These are phyloP conservation scores for Tricholoma sp. DNA, from an alignment of 768 basidiomycete species.

Conservation along the genomic window DNA sequence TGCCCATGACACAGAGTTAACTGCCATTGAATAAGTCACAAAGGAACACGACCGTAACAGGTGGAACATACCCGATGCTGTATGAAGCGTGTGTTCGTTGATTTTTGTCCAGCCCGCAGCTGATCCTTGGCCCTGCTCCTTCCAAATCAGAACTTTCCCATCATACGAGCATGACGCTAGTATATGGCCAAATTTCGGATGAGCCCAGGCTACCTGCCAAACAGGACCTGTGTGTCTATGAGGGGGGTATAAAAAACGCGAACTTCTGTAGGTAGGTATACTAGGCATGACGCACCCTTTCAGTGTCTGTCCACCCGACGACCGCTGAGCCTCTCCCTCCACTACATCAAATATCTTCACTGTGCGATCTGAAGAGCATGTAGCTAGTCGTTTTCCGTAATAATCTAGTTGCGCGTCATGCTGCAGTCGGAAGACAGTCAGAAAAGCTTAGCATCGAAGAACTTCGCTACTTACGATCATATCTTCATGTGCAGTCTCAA, in stretches of 20 bases:
- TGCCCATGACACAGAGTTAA: conserved; percentile 99
- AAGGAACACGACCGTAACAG: neutral
- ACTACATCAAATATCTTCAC: conserved; percentile 95
- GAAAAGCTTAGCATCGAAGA: neutral
- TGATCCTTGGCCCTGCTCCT: conserved; percentile 62
- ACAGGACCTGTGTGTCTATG: conserved; percentile 92
- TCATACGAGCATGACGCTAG: conserved; percentile 99
- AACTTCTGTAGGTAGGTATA: neutral
- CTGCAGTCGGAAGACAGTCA: conserved; percentile 33
- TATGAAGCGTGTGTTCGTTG: conserved; percentile 93
- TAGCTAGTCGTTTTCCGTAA: conserved; percentile 94
- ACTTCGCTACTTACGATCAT: conserved; percentile 76
- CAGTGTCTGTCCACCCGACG: conserved; percentile 61
- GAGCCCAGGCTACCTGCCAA: conserved; percentile 98
- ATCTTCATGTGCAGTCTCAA: conserved; percentile 96
- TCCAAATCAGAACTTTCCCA: conserved; percentile 98
- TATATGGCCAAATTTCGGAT: conserved; percentile 95
- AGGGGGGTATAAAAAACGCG: conserved; percentile 1
- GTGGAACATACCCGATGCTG: conserved; percentile 74
- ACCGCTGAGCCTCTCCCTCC: conserved; percentile 74
- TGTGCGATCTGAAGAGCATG: conserved; percentile 93
- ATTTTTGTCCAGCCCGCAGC: conserved; percentile 84
- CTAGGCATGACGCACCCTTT: conserved; percentile 56
- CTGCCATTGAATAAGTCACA: conserved; percentile 31
- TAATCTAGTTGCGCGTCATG: conserved; percentile 99